phyloP scores from a whole-genome alignment of 2,329 filamentous ascomycete genomes.

The Dryadomyces quercivorus region DNA sequence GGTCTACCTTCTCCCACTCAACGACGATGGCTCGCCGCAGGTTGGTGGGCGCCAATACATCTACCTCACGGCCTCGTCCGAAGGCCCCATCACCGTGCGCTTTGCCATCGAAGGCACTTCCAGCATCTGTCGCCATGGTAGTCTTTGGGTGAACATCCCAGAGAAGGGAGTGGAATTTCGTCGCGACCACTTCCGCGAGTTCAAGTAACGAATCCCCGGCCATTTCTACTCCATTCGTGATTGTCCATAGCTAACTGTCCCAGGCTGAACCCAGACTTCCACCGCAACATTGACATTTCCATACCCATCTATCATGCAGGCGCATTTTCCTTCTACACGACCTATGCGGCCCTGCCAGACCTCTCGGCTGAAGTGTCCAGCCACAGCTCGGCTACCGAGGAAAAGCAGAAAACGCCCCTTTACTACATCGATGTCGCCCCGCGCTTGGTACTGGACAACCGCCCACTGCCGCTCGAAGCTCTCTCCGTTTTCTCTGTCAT shows the following conservation, averaged over 20 bases:
- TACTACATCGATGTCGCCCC: constrained; percentile 96
- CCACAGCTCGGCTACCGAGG: constrained; percentile 30
- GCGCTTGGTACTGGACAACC: constrained; percentile 58
- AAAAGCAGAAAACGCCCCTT: constrained; percentile 56
- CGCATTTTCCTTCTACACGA: constrained; percentile 89
- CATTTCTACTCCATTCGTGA: no score
- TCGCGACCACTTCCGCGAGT: constrained; percentile 71
- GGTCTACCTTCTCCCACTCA: constrained; percentile 81
- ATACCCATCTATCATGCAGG: constrained; percentile 73
- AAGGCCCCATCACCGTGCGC: constrained; percentile 65
- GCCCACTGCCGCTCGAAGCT: constrained; percentile 69
- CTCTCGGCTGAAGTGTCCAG: constrained; percentile 47
- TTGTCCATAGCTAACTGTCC: neutral
- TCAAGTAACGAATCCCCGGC: constrained; percentile 59
- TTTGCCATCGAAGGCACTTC: constrained; percentile 92
- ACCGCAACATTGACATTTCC: constrained; percentile 79
- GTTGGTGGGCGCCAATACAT: constrained; percentile 74
- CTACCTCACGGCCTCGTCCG: constrained; percentile 67
- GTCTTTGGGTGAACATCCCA: constrained; percentile 93
- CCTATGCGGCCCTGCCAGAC: constrained; percentile 75
- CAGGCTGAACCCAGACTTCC: constrained; percentile 86
- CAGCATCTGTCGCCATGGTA: constrained; percentile 88
- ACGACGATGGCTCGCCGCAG: constrained; percentile 84
- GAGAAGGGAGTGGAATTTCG: constrained; percentile 62
- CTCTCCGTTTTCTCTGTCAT: constrained; percentile 88